A percentile compares a stretch with the other conserved stretches of the same genome.
These are phyloP conservation scores for Malassezia vespertilionis DNA, from an alignment of 1,284 basidiomycete genomes.

Conservation along the genomic window DNA sequence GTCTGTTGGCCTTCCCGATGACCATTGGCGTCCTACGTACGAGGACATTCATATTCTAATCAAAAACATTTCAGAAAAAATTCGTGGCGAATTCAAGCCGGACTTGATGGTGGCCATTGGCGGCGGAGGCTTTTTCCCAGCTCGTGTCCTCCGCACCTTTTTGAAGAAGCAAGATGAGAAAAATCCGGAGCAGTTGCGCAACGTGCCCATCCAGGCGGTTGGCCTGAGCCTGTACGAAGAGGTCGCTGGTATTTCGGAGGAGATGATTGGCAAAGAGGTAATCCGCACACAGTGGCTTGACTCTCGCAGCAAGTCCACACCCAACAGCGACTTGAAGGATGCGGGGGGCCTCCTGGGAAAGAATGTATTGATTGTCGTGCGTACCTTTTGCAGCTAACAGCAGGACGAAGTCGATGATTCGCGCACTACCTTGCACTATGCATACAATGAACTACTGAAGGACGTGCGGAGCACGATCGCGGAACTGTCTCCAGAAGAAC, in stretches of 20 bases:
- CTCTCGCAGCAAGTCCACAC: constrained; percentile 15
- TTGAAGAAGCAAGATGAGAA: constrained; percentile 34
- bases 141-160: constrained; percentile 44
- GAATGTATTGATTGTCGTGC: constrained; percentile 40
- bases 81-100: constrained; percentile 38
- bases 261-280: constrained; percentile 41
- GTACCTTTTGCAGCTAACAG: neutral
- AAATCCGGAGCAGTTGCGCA: constrained; percentile 36
- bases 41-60: constrained; percentile 46
- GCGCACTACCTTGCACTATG: constrained; percentile 41
- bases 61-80: constrained; percentile 28
- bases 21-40: constrained; percentile 45
- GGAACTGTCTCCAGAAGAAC: constrained; percentile 30
- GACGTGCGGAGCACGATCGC: constrained; percentile 36
- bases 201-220: constrained; percentile 46
- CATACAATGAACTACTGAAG: constrained; percentile 44
- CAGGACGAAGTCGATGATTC: constrained; percentile 46
- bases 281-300: constrained; percentile 47
- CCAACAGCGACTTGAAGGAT: constrained; percentile 23
- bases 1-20: constrained; percentile 25
- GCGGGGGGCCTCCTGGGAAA: constrained; percentile 44
- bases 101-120: constrained; percentile 43
- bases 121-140: constrained; percentile 46
- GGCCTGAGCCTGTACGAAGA: constrained; percentile 46
- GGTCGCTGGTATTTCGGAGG: constrained; percentile 32